Percentiles rank a stretch among this genome's conserved stretches.
Evolutionary conservation across 2,329 filamentous ascomycete species (phyloP).

Genomic region (Trichoderma sp.): DNA sequence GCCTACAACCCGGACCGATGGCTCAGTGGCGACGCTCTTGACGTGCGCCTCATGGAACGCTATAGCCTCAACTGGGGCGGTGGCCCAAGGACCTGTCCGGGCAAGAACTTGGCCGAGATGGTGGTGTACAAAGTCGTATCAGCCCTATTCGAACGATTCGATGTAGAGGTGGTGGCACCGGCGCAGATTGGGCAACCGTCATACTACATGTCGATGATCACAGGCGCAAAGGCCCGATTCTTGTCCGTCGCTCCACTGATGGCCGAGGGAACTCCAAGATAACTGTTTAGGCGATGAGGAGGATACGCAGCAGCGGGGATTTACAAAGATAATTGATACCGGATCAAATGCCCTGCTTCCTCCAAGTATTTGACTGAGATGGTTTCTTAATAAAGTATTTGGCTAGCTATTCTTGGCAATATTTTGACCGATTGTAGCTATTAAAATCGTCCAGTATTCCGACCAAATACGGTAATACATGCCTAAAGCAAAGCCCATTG

Average conservation of each 20-base stretch:
- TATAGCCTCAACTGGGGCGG: constrained; percentile 55
- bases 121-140: constrained; percentile 49
- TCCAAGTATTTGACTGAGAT: no score
- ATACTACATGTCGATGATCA: constrained; percentile 57
- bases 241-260: neutral
- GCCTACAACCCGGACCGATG: constrained; percentile 52
- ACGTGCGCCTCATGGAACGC: constrained; percentile 47
- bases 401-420: neutral
- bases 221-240: constrained; percentile 49
- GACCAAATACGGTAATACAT: neutral
- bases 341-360: neutral
- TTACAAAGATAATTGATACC: neutral
- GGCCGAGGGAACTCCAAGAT: neutral
- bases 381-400: neutral
- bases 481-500: neutral
- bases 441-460: neutral
- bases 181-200: constrained; percentile 43
- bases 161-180: constrained; percentile 45
- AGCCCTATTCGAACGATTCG: constrained; percentile 47
- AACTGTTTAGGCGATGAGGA: neutral
- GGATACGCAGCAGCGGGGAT: neutral
- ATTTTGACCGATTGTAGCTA: neutral
- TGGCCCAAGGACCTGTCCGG: constrained; percentile 53
- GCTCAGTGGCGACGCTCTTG: constrained; percentile 39
- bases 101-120: constrained; percentile 53